phyloP scores from a whole-genome alignment of 2,329 filamentous ascomycete genomes.

The Neurospora sp. region DNA sequence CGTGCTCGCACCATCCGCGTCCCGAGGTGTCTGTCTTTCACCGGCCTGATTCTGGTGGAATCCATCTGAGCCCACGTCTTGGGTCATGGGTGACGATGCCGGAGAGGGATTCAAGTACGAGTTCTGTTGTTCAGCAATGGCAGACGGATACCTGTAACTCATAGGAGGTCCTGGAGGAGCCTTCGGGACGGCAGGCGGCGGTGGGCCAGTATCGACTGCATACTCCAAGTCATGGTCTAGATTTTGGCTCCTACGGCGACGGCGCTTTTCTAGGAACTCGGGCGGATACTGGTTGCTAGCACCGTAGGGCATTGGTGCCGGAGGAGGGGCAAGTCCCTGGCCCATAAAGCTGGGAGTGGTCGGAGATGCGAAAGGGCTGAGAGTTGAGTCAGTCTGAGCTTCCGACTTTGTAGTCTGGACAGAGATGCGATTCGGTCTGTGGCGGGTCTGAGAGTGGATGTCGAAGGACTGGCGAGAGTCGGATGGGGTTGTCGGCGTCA shows the following conservation, averaged over 20 bases:
- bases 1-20: conserved; percentile 20
- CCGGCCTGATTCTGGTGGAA: conserved; percentile 10
- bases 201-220: conserved; percentile 19
- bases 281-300: conserved; percentile 28
- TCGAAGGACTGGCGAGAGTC: conserved; percentile 27
- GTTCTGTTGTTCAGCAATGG: conserved; percentile 24
- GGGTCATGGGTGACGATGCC: conserved; percentile 21
- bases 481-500: conserved; percentile 16
- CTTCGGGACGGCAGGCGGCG: conserved; percentile 47
- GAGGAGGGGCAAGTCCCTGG: conserved; percentile 47
- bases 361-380: conserved; percentile 48
- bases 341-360: conserved; percentile 38
- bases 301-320: conserved; percentile 44
- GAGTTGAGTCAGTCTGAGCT: conserved; percentile 46
- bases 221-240: conserved; percentile 31
- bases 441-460: conserved; percentile 26
- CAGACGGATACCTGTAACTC: conserved; percentile 43
- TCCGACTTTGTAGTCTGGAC: conserved; percentile 46
- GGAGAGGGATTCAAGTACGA: conserved; percentile 19
- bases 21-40: conserved; percentile 13
- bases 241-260: conserved; percentile 31
- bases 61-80: conserved; percentile 14
- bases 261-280: conserved; percentile 33
- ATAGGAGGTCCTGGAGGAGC: conserved; percentile 48
- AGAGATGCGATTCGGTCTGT: conserved; percentile 41